Evolutionary conservation across 129 eudicot genomes (phyloP).

Genomic region (Pseudognaphalium luteoalbum): DNA sequence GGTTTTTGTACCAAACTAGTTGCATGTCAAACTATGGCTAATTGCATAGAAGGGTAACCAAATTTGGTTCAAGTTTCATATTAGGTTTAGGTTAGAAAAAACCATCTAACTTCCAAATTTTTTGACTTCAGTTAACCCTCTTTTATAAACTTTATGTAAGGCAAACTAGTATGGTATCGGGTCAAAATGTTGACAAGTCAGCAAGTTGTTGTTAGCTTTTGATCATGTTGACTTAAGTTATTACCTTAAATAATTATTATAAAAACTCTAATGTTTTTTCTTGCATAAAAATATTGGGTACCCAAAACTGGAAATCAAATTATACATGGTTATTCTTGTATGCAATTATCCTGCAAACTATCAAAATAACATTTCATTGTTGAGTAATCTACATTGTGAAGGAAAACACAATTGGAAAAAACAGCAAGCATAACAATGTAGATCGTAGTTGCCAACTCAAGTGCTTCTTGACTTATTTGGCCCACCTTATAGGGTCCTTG

Average conservation of each 20-base stretch:
- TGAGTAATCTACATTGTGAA: not conserved
- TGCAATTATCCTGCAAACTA: not conserved
- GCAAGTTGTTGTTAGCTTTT: not conserved
- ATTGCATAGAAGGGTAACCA: not conserved
- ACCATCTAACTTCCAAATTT: not conserved
- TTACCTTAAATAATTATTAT: no score
- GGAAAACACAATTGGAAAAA: not conserved
- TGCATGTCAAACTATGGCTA: constrained; percentile 4
- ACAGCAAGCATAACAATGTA: not conserved
- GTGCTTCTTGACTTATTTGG: not conserved
- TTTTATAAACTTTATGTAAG: not conserved
- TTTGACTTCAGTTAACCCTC: not conserved
- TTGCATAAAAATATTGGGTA: no score
- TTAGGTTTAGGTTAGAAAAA: not conserved
- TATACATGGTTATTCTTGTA: not conserved
- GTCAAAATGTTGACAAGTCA: not conserved
- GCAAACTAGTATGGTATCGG: not conserved
- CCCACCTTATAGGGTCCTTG: not conserved
- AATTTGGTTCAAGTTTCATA: not conserved
- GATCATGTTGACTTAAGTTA: not conserved
- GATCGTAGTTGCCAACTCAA: not conserved
- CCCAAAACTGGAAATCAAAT: no score
- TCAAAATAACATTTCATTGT: not conserved
- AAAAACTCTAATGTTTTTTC: no score
- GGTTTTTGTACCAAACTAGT: not conserved